Base-by-base conservation (phyloP, 495 filamentous ascomycete genomes). In the Aspergillus asperescens region DNA sequence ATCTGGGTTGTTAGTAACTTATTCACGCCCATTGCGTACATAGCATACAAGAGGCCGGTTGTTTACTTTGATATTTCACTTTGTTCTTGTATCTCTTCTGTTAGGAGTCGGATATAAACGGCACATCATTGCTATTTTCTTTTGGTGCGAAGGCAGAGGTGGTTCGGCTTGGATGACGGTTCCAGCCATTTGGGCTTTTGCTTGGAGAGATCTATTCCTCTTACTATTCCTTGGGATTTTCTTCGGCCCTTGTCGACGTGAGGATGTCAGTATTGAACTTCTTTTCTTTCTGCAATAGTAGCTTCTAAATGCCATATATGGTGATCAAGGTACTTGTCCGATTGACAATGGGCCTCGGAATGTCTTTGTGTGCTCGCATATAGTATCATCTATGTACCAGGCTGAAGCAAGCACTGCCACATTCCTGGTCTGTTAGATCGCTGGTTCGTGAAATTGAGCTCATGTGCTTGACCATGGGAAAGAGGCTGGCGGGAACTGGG, bases 1-100 rank as follows among this genome's bases (percentile, higher is more conserved):
- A 55, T 62, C 62, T 55, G 60, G 52, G 47, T 60, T 60, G 47
- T 62, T 60, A 48, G 48, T 44, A 52, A 50, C 25, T 25, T 38
- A 29, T 41, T 48, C 40, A 49, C 23, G 29, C 51, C 60, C 38
- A 45, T 43, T 44, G 56, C 50, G 56, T 58, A 55, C 41, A 55
- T 54, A 61, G 43, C 52, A 55, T 58, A 49, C 48, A 55, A 51
- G 52, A 40, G 43, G 52, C 48, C 32, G 41, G 29, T 35, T 50
- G 20, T 58, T 50, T 37, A 16, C 32, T 39, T 50, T 47, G 37
- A 1, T 48, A 29, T 34, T 51, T 60, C 38, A 42, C 52, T 47
- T 56, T 19, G 34, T 47, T 34, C 20, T 29, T 41, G 29, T 24
- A 18, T 27, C 29, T 51, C 34, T 50, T 50, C 29, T 56, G 48